These are phyloP conservation scores for Hymenoscyphus linearis DNA, from an alignment of 2,329 filamentous ascomycete genomes.

Conservation along the genomic window DNA sequence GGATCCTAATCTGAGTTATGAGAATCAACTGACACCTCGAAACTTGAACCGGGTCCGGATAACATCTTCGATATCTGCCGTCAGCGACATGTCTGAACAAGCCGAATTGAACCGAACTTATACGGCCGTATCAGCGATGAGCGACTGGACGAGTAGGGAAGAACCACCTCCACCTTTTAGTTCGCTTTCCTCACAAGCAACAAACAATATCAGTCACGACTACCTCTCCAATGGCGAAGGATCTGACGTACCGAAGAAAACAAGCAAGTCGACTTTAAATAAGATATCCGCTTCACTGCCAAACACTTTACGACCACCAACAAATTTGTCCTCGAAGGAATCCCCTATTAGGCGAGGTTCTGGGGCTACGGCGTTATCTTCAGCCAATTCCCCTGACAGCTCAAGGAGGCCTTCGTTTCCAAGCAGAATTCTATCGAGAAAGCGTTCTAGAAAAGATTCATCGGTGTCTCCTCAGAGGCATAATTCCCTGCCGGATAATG, in stretches of 20 bases:
- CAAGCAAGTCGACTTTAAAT: conserved; percentile 9
- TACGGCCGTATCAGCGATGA: conserved; percentile 18
- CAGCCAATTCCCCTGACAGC: conserved; percentile 15
- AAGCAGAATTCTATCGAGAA: conserved; percentile 10
- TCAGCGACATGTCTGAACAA: conserved; percentile 4
- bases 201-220: conserved; percentile 26
- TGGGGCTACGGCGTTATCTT: conserved; percentile 11
- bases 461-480: conserved; percentile 13
- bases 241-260: conserved; percentile 10
- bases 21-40: conserved; percentile 3
- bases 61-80: conserved; percentile 4
- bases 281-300: conserved; percentile 9
- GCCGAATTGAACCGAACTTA: conserved; percentile 16
- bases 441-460: conserved; percentile 21
- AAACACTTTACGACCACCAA: conserved; percentile 20
- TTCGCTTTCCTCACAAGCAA: conserved; percentile 16
- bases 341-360: conserved; percentile 19
- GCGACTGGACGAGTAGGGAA: conserved; percentile 11
- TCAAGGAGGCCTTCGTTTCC: conserved; percentile 12
- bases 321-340: conserved; percentile 12
- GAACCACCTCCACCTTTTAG: conserved; percentile 14
- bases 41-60: conserved; percentile 8
- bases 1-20: conserved; percentile 10
- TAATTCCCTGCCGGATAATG: conserved; percentile 26
- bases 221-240: conserved; percentile 14